These are phyloP conservation scores for Pachysolen tannophilus DNA, from an alignment of 805 yeast genomes.

Conservation along the genomic window DNA sequence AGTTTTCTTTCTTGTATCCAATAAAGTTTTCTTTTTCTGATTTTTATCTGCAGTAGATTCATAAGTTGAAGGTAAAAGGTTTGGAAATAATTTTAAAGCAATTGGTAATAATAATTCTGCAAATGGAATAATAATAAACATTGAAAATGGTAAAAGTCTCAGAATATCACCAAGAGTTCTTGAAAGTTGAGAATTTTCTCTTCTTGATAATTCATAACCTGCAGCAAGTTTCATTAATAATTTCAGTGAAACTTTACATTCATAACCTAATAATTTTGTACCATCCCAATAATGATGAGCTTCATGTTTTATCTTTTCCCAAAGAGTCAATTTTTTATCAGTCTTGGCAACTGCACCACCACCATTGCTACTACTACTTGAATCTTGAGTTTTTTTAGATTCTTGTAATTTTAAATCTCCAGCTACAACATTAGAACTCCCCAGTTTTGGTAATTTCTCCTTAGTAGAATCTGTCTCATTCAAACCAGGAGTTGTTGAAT, in stretches of 20 bases:
- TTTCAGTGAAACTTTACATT: constrained; percentile 76
- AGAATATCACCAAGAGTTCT: constrained; percentile 81
- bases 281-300: constrained; percentile 91
- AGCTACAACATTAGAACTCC: too few species aligned
- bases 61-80: constrained; percentile 87
- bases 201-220: constrained; percentile 86
- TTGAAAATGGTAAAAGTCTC: constrained; percentile 83
- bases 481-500: too few species aligned
- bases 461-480: too few species aligned
- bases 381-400: too few species aligned
- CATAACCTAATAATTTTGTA: constrained; percentile 85
- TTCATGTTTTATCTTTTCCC: constrained; percentile 86
- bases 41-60: constrained; percentile 54
- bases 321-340: constrained; percentile 45
- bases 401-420: too few species aligned
- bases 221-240: constrained; percentile 71
- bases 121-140: constrained; percentile 85
- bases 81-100: constrained; percentile 86
- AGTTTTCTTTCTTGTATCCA: constrained; percentile 54
- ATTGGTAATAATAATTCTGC: constrained; percentile 90
- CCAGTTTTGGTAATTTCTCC: too few species aligned
- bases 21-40: constrained; percentile 41
- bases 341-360: constrained; percentile 5
- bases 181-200: constrained; percentile 82
- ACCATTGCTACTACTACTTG: too few species aligned